A percentile compares a stretch with the other conserved stretches of the same genome.
Evolutionary conservation across 768 basidiomycete species (phyloP).

Genomic region (Boletus coccyginus): DNA sequence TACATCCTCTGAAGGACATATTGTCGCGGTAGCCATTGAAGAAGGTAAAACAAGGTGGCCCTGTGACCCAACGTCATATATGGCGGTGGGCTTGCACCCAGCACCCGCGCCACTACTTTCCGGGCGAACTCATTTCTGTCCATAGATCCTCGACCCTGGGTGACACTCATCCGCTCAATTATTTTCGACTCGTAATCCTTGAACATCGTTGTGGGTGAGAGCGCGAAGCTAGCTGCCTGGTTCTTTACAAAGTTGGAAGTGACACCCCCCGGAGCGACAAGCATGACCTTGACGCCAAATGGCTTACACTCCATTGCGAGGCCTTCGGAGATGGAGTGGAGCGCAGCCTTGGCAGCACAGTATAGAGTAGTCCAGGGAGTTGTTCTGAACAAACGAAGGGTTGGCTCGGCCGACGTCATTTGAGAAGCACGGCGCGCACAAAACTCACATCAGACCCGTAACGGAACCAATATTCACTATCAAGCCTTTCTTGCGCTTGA

Average conservation of each 20-base stretch:
- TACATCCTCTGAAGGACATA: conserved; percentile 19
- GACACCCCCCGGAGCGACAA: conserved; percentile 64
- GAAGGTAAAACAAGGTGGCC: conserved; percentile 22
- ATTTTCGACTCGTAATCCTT: conserved; percentile 52
- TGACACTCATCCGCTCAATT: conserved; percentile 49
- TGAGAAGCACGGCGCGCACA: background rate
- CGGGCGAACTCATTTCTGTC: conserved; percentile 52
- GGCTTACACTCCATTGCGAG: conserved; percentile 74
- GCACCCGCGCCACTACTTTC: conserved; percentile 46
- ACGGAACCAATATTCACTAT: conserved; percentile 78
- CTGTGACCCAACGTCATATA: conserved; percentile 51
- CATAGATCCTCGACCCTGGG: conserved; percentile 50
- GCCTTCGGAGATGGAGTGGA: conserved; percentile 58
- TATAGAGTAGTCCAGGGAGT: conserved; percentile 70
- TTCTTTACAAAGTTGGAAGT: conserved; percentile 65
- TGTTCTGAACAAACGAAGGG: conserved; percentile 39
- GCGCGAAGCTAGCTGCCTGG: conserved; percentile 38
- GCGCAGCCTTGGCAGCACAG: conserved; percentile 54
- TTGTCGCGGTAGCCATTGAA: conserved; percentile 25
- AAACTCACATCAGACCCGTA: conserved; percentile 53
- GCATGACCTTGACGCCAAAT: conserved; percentile 67
- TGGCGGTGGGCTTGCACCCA: conserved; percentile 45
- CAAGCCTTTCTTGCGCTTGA: conserved; percentile 53
- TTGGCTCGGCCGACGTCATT: background rate
- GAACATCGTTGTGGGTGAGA: conserved; percentile 57